These are phyloP conservation scores for Fraxinus quadrangulata DNA, from an alignment of 257 asterid genomes.

Conservation along the genomic window DNA sequence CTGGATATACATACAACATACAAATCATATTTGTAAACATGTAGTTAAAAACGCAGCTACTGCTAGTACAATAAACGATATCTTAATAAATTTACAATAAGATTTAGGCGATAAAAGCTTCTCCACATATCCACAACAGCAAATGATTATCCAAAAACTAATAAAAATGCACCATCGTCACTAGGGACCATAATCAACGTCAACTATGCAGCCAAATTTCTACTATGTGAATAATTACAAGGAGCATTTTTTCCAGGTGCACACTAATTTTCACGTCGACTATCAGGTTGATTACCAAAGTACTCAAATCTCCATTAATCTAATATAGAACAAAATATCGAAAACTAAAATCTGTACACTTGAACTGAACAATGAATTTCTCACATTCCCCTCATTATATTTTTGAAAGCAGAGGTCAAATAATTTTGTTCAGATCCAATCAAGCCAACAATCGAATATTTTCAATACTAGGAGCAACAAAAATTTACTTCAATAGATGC, in stretches of 20 bases:
- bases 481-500: background rate
- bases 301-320: background rate
- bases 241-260: background rate
- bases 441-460: background rate
- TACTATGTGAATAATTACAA: background rate
- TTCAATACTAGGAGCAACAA: background rate
- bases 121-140: background rate
- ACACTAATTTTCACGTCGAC: background rate
- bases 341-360: background rate
- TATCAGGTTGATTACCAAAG: background rate
- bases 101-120: background rate
- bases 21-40: background rate
- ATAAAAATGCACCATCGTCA: background rate
- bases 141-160: background rate
- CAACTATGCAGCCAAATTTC: background rate
- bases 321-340: background rate
- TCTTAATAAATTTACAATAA: background rate
- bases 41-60: conserved; percentile 3
- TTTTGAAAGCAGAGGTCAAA: background rate
- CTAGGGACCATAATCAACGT: background rate
- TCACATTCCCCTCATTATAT: background rate
- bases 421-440: background rate
- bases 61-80: background rate
- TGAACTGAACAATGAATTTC: background rate
- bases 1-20: conserved; percentile 35